Percentiles rank a stretch among this genome's conserved stretches.
Conservation (phyloP, 192 early-diverging fungal species). For the Lobosporangium transversale region DNA sequence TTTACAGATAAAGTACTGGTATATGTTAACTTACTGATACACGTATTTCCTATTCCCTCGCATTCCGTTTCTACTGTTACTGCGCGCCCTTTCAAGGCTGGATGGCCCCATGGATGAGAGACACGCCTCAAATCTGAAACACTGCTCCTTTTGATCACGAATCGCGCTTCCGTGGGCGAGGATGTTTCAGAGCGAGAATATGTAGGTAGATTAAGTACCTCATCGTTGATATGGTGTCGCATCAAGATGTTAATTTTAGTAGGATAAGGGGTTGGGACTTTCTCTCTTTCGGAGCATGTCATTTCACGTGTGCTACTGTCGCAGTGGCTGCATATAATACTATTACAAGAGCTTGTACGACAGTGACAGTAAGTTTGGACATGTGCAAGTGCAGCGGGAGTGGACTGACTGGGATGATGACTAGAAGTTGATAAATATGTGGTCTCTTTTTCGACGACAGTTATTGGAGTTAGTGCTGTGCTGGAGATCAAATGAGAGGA, state of each 20-base stretch:
- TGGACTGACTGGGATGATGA: too few relatives aligned
- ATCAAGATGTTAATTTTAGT: background rate
- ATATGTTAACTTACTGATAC: slow-evolving; percentile 17
- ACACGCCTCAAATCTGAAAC: background rate
- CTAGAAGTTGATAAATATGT: too few relatives aligned
- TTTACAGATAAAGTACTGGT: too few relatives aligned
- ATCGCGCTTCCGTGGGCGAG: slow-evolving; percentile 14
- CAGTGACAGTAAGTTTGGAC: too few relatives aligned
- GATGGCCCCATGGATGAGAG: background rate
- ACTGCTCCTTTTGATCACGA: slow-evolving; percentile 7
- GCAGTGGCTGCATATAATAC: background rate
- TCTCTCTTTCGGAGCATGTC: too few relatives aligned
- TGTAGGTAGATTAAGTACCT: too few relatives aligned
- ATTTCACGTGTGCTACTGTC: background rate
- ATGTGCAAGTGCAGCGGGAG: too few relatives aligned
- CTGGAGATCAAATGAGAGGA: background rate
- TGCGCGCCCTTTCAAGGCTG: background rate
- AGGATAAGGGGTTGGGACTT: background rate
- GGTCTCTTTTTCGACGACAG: too few relatives aligned
- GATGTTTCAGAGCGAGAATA: background rate
- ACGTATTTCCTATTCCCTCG: slow-evolving; percentile 1
- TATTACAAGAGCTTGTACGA: too few relatives aligned
- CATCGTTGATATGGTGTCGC: background rate
- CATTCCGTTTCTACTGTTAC: background rate
- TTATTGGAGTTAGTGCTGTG: too few relatives aligned